Evolutionary conservation across 2,329 filamentous ascomycete genomes (phyloP), one percentile per base, ranked within the genome.

Genomic region (Aspergillus sojae): DNA sequence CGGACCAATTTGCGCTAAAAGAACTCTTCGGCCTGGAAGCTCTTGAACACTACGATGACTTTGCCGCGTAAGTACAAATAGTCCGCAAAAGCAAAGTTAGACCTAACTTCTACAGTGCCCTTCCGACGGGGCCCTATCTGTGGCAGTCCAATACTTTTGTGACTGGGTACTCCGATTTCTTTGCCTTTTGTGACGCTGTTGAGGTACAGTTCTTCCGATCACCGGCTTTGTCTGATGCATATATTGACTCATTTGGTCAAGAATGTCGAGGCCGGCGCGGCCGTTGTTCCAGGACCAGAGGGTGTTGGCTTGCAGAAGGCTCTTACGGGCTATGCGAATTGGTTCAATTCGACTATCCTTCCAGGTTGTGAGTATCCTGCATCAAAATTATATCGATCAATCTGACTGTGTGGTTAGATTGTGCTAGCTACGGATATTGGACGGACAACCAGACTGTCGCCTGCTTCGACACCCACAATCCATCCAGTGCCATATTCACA

Each of bases 91-190:
- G 2, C 3, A 19, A 14, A 1, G 16, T 2, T 7, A 32, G 48
- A n/a, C 10, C 48, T 52, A 34, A n/a, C 14, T 1, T 12, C 28
- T 32, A 57, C 60, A 81, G 80, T 58, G 83, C 82, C 1, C 76
- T 88, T 32, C 78, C 84, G 68, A 83, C 83, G 55, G 87, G 85
- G 1, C 86, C 86, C 0, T 88, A 83, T 80, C 71, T 81, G 7
- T 89, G 86, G 85, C 87, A 89, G 71, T 75, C 73, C 4, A 84
- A 85, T 62, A 78, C 79, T 67, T 84, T 86, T 68, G 81, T 80
- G 68, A 77, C 76, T 5, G 75, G 77, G 21, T 85, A 86, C 72
- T 85, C 78, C 21, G 67, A 55, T 0, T 82, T 82, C 30, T 52
- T 52, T 32, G 48, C 48, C 7, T 52, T 52, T 12, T 52, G 48